These are phyloP conservation scores for Tuber indicum DNA, from an alignment of 495 filamentous ascomycete genomes.

Conservation along the genomic window DNA sequence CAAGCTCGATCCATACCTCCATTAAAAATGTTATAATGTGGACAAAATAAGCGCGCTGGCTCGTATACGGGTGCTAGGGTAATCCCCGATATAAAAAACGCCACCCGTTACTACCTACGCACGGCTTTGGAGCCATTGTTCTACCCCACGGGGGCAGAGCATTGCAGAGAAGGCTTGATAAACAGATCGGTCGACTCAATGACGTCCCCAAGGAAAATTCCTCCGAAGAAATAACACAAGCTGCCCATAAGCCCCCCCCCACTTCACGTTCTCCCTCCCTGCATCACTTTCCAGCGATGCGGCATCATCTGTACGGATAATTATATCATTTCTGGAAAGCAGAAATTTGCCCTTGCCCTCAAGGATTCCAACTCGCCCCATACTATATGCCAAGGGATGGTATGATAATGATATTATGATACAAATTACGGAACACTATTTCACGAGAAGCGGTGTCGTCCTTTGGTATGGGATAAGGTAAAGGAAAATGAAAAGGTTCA, in stretches of 20 bases:
- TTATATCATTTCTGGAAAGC: not conserved
- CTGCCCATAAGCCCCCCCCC: not conserved
- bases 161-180: not conserved
- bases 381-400: not conserved
- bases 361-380: not conserved
- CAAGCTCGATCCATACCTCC: not conserved
- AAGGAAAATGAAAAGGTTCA: not conserved
- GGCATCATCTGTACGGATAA: not conserved
- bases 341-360: not conserved
- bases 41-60: not conserved
- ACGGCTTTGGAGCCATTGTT: not conserved
- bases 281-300: not conserved
- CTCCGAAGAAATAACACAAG: not conserved
- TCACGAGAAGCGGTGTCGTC: not conserved
- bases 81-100: not conserved
- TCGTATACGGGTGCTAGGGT: not conserved
- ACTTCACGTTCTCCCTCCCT: not conserved
- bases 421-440: not conserved
- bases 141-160: not conserved
- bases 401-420: fast-evolving
- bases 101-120: not conserved
- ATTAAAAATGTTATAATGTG: not conserved
- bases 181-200: not conserved
- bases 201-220: not conserved
- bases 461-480: not conserved